phyloP scores from a whole-genome alignment of 768 basidiomycete genomes.

The Podaxis rugospora region DNA sequence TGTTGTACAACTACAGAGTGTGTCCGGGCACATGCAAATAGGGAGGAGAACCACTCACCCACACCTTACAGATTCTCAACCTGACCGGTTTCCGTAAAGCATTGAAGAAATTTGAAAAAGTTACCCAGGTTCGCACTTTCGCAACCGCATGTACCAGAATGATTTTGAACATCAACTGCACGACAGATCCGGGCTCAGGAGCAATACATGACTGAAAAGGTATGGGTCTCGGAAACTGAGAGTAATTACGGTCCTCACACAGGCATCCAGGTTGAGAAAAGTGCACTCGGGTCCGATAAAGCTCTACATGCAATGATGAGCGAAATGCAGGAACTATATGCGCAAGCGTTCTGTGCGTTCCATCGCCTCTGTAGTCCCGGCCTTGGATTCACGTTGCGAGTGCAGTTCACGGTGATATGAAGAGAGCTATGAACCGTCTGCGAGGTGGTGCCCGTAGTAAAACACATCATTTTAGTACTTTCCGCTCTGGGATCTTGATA shows the following conservation, averaged over 20 bases:
- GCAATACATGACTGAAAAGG: conserved; percentile 80
- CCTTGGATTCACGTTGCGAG: neutral
- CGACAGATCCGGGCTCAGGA: conserved; percentile 64
- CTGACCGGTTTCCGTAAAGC: conserved; percentile 86
- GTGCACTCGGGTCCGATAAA: conserved; percentile 62
- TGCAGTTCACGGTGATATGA: conserved; percentile 66
- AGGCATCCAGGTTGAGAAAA: conserved; percentile 51
- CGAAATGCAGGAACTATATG: conserved; percentile 75
- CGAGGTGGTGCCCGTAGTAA: conserved; percentile 47
- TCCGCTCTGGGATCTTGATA: conserved; percentile 67
- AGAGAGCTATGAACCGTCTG: conserved; percentile 67
- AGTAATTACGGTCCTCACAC: neutral
- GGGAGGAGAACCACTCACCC: neutral
- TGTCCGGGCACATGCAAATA: conserved; percentile 14
- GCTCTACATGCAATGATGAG: conserved; percentile 63
- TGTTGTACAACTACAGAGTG: conserved; percentile 87
- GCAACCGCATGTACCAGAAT: neutral
- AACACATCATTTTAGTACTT: conserved; percentile 67
- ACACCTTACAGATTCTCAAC: conserved; percentile 62
- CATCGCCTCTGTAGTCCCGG: neutral
- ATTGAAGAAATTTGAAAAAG: conserved; percentile 82
- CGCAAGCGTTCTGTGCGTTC: conserved; percentile 67
- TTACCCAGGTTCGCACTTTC: conserved; percentile 48
- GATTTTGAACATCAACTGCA: neutral
- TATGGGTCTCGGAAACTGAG: conserved; percentile 19